These are phyloP conservation scores for Carnegiea gigantea DNA, from an alignment of 179 eudicot species.

Conservation along the genomic window DNA sequence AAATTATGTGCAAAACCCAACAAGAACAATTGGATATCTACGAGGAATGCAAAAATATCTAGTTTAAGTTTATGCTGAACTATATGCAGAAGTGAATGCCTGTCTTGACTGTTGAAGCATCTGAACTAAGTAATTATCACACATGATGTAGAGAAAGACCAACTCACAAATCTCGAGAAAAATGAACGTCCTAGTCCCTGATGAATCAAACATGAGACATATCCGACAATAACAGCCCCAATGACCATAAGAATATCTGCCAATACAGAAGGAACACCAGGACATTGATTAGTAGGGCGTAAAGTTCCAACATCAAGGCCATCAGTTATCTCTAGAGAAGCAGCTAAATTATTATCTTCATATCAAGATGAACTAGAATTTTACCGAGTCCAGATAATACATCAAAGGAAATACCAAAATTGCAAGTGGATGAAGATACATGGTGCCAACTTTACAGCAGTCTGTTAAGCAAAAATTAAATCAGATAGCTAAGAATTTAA, in stretches of 20 bases:
- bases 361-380: background rate
- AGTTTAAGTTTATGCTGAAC: background rate
- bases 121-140: background rate
- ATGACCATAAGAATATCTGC: constrained; percentile 86
- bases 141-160: background rate
- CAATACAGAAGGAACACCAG: constrained; percentile 21
- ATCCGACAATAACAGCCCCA: constrained; percentile 80
- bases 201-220: constrained; percentile 73
- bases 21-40: background rate
- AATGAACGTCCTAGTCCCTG: constrained; percentile 75
- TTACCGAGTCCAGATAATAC: background rate
- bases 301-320: background rate
- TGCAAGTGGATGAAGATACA: background rate
- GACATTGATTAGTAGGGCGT: background rate
- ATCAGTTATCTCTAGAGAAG: background rate
- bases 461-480: background rate
- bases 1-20: background rate
- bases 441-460: background rate
- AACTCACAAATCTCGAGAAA: constrained; percentile 50
- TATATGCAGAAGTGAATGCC: background rate
- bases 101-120: background rate
- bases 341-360: background rate
- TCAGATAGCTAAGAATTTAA: background rate
- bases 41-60: background rate
- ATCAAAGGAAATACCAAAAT: background rate